A percentile compares a stretch with the other conserved stretches of the same genome.
phyloP scores from a whole-genome alignment of 768 basidiomycete genomes.

The Trametes coccinea region DNA sequence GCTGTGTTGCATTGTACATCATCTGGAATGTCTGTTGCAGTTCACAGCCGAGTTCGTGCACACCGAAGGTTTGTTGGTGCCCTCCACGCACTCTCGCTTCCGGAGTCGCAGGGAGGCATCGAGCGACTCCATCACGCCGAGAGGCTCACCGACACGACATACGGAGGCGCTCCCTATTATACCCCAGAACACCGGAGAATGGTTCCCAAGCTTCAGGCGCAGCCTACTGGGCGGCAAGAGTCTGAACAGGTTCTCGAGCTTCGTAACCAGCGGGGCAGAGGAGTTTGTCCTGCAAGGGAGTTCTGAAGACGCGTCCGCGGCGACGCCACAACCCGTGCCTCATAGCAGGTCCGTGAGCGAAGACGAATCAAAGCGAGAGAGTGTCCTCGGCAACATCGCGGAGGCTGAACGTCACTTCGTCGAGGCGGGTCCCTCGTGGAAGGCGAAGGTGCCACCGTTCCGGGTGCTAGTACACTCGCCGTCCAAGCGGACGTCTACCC shows the following conservation, averaged over 20 bases:
- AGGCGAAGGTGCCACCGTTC: conserved; percentile 70
- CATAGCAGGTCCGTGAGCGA: conserved; percentile 41
- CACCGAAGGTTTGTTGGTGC: conserved; percentile 45
- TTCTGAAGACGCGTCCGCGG: conserved; percentile 34
- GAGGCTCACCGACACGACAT: conserved; percentile 34
- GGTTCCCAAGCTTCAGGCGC: conserved; percentile 71
- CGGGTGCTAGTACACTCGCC: conserved; percentile 78
- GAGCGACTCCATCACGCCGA: conserved; percentile 51
- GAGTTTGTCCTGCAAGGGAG: conserved; percentile 77
- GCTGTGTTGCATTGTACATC: neutral
- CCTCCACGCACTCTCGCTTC: conserved; percentile 28
- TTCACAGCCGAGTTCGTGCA: conserved; percentile 65
- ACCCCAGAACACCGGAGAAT: conserved; percentile 73
- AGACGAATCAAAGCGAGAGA: conserved; percentile 24
- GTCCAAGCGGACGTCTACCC: conserved; percentile 64
- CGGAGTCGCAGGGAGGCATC: conserved; percentile 40
- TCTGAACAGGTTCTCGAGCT: conserved; percentile 82
- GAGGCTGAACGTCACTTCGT: conserved; percentile 74
- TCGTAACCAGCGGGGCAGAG: conserved; percentile 85
- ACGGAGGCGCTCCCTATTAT: conserved; percentile 43
- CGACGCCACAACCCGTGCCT: conserved; percentile 28
- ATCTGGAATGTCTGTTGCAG: conserved; percentile 35
- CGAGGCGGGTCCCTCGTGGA: conserved; percentile 72
- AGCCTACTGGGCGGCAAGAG: conserved; percentile 76
- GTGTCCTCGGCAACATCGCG: conserved; percentile 12